Evolutionary conservation across 2,329 filamentous ascomycete genomes (phyloP), one percentile per base, ranked within the genome.

Genomic region (Pseudocercospora cruenta): DNA sequence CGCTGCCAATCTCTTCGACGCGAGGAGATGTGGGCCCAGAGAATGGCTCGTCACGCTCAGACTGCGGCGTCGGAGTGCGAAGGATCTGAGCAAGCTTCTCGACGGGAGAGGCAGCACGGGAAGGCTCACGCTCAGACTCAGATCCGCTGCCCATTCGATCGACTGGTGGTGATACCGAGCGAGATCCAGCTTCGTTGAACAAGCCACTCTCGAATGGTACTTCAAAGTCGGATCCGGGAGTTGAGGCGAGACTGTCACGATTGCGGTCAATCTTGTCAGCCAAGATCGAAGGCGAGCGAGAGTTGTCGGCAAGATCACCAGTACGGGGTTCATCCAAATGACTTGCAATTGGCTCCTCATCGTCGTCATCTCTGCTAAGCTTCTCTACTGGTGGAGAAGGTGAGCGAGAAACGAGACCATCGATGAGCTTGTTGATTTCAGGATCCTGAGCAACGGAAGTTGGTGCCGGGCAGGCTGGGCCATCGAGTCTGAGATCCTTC

Each of bases 181-280:
- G 51, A 14, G 51, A 55, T 28, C 22, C 51, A 31, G 51, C 51
- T 26, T 55, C 51, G 51, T 55, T 55, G 51, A 55, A 55, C 8
- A 55, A 5, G 26, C 26, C 51, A 31, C 24, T 55, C 26, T 55
- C 51, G 16, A 55, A 55, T 8, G 51, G 22, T 12, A 33, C 22
- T 26, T 55, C 51, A 19, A 55, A 14, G 9, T 51, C 24, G 33
- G 51, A 55, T n/a, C 51, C 51, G 8, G 51, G 51, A n/a, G 51
- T 55, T 16, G 51, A 55, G 14, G 51, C 51, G 4, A 55, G 10
- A 22, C 51, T 55, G 26, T 55, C 51, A 16, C 51, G 51, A 31
- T 31, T 33, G n/a, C 51, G 24, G 14, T 55, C 51, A n/a, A 26
- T 55, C 51, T 33, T 31, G 22, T n/a, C 24, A n/a, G 24, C 51